Conservation (phyloP, 495 filamentous ascomycete species). For the Penicillium psychrofluorescens region DNA sequence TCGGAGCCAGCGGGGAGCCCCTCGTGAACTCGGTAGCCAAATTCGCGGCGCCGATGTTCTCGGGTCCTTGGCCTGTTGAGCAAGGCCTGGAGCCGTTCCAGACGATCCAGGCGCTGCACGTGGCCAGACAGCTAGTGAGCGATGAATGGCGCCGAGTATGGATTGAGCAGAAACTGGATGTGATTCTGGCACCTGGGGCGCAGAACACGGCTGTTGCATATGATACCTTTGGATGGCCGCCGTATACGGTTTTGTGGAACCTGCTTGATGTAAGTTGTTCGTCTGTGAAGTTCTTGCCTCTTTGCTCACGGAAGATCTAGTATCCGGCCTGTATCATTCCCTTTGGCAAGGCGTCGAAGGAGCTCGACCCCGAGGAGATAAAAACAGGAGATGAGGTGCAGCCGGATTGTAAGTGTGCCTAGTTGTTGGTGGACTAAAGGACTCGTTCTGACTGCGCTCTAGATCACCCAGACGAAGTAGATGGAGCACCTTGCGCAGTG, state of each 20-base stretch:
- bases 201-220: slow-evolving; percentile 40
- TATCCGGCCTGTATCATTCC: slow-evolving; percentile 30
- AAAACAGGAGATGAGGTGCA: slow-evolving; percentile 14
- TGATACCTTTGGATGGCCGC: slow-evolving; percentile 39
- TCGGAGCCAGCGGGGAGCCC: slow-evolving; percentile 23
- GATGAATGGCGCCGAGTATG: slow-evolving; percentile 18
- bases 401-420: slow-evolving; percentile 25
- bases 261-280: slow-evolving; percentile 41
- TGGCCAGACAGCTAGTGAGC: slow-evolving; percentile 3
- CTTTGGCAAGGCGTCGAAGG: slow-evolving; percentile 21
- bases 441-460: neutral
- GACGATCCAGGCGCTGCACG: slow-evolving; percentile 13
- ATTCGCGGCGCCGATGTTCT: slow-evolving; percentile 11
- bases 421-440: neutral
- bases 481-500: slow-evolving; percentile 32
- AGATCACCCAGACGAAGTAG: slow-evolving; percentile 28
- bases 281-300: neutral
- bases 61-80: slow-evolving; percentile 19
- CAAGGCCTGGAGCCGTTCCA: slow-evolving; percentile 11
- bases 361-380: slow-evolving; percentile 28
- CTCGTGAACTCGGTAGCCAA: slow-evolving; percentile 10
- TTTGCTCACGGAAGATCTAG: slow-evolving; percentile 5
- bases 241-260: slow-evolving; percentile 44
- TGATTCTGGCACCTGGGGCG: slow-evolving; percentile 36
- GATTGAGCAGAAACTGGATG: slow-evolving; percentile 32